Conservation (phyloP, 768 basidiomycete species). For the Solioccasus polychromus region DNA sequence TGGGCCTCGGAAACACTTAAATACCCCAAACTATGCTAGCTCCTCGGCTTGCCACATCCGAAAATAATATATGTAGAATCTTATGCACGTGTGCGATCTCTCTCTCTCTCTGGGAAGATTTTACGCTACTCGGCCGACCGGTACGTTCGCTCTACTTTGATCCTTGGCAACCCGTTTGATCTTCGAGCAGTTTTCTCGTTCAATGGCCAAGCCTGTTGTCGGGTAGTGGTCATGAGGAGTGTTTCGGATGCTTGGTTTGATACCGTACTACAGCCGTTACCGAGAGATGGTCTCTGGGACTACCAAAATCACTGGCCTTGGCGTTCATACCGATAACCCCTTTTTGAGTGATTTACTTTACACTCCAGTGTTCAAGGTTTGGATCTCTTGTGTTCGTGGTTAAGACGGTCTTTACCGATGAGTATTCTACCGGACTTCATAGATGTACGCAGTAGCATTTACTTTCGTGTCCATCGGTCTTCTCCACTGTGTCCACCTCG, state of each 20-base stretch:
- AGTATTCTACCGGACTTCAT: no score
- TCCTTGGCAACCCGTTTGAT: neutral
- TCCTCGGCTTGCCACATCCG: conserved; percentile 72
- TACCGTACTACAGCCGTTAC: neutral
- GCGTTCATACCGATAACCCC: no score
- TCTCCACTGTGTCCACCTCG: conserved; percentile 65
- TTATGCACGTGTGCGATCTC: conserved; percentile 78
- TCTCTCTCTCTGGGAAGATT: conserved; percentile 84
- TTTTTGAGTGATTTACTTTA: no score
- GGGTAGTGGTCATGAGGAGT: conserved; percentile 45
- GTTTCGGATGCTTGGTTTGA: conserved; percentile 66
- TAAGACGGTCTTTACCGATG: no score
- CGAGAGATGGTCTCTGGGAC: neutral
- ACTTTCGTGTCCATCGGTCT: conserved; percentile 77
- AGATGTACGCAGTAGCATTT: no score
- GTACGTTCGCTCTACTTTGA: conserved; percentile 63
- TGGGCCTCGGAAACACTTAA: neutral
- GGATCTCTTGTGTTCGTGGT: no score
- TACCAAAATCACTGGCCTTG: no score
- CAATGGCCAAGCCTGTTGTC: conserved; percentile 76
- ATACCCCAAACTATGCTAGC: conserved; percentile 40
- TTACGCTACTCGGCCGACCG: conserved; percentile 80
- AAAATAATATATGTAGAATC: conserved; percentile 87
- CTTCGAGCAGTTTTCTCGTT: conserved; percentile 65
- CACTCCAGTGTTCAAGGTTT: no score